Evolutionary conservation across 1,284 basidiomycete genomes (phyloP), one percentile per base, ranked within the genome.

Genomic region (Mycena sp.): DNA sequence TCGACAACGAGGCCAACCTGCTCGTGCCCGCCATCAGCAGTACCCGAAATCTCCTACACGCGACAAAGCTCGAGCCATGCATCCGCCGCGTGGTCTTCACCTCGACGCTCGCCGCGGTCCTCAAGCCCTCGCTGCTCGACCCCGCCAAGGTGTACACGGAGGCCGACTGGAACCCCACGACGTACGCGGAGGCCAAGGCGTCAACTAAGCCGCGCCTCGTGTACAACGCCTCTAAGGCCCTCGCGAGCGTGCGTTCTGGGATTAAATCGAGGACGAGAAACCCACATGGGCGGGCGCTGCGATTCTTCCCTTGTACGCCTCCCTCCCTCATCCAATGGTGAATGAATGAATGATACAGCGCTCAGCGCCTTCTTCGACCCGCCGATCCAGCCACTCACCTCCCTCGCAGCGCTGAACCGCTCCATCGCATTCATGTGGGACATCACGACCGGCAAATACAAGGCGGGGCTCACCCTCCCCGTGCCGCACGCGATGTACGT

Each of bases 191-290:
- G n/a, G n/a, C n/a, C n/a, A n/a, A 55, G 48, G 43, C 16, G 3
- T 53, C 56, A 9, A 44, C 51, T 19, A 25, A 57, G 14, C 38
- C 61, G 45, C 54, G 45, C 28, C 28, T 59, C 14, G 56, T 53
- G 1, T 66, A 66, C 44, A 32, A 61, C 38, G 61, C 45, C 3
- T 63, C 60, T 26, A 66, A 67, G 37, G n/a, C 61, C 0, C 49
- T 67, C 19, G 65, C 65, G 65, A 67, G 53, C 60, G 57, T 17
- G 65, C 54, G 16, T 63, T 67, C 57, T 67, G 61, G 61, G 65
- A 60, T 7, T n/a, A n/a, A n/a, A n/a, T n/a, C n/a, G n/a, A n/a
- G n/a, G n/a, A n/a, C n/a, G n/a, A n/a, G n/a, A n/a, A 67, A 26
- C 61, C 65, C 3, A 16, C 41, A 12, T 63, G 61, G 65, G 52